Percentiles rank a stretch among this genome's conserved stretches.
Evolutionary conservation across 2,329 filamentous ascomycete genomes (phyloP).

Genomic region (Tolypocladium paradoxum): DNA sequence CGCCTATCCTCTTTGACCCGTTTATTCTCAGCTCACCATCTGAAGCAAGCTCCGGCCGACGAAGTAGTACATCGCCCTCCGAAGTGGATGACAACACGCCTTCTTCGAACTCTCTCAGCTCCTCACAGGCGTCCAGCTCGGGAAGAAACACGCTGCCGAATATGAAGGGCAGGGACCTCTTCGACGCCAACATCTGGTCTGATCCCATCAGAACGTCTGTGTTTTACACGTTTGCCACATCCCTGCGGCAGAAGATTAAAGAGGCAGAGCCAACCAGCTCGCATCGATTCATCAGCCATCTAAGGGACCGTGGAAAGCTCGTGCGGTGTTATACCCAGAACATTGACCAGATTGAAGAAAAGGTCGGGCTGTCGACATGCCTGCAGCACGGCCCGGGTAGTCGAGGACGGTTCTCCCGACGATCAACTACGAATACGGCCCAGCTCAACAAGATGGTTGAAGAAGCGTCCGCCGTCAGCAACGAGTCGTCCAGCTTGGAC

Average conservation of each 20-base stretch:
- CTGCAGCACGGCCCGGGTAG: slow-evolving; percentile 51
- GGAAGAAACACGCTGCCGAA: slow-evolving; percentile 36
- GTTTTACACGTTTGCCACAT: slow-evolving; percentile 63
- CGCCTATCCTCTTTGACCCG: slow-evolving; percentile 40
- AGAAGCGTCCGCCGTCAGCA: slow-evolving; percentile 12
- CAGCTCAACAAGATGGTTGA: slow-evolving; percentile 28
- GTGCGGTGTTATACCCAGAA: slow-evolving; percentile 68
- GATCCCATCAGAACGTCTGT: slow-evolving; percentile 58
- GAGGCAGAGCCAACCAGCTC: slow-evolving; percentile 54
- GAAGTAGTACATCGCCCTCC: slow-evolving; percentile 29
- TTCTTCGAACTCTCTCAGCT: slow-evolving; percentile 25
- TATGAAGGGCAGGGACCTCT: slow-evolving; percentile 61
- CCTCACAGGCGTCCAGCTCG: slow-evolving; percentile 26
- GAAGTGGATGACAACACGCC: slow-evolving; percentile 34
- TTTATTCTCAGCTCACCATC: slow-evolving; percentile 29
- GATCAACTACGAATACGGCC: slow-evolving; percentile 23
- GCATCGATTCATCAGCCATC: slow-evolving; percentile 57
- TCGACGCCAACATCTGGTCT: slow-evolving; percentile 60
- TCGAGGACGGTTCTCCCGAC: slow-evolving; percentile 47
- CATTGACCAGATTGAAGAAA: slow-evolving; percentile 63
- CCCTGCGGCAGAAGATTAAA: slow-evolving; percentile 51
- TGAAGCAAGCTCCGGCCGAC: slow-evolving; percentile 22
- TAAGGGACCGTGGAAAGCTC: slow-evolving; percentile 56
- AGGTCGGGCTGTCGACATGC: slow-evolving; percentile 55
- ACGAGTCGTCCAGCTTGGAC: slow-evolving; percentile 5